phyloP scores from a whole-genome alignment of 306 rosid genomes.

The Mucuna pruriens region DNA sequence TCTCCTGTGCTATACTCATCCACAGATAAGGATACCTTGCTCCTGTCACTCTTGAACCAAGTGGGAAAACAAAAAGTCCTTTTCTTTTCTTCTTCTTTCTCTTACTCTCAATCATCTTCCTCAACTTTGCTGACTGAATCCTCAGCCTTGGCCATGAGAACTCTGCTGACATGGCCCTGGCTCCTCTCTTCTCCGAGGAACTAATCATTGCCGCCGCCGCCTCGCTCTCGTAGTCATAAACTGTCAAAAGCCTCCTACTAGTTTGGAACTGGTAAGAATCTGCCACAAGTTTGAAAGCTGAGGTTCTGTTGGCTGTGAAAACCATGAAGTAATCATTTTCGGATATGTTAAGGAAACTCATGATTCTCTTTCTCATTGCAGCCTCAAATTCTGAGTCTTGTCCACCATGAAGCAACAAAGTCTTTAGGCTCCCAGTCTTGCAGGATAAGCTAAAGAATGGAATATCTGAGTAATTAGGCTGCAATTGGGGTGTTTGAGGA shows the following conservation, averaged over 20 bases:
- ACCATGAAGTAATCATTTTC: slow-evolving; percentile 83
- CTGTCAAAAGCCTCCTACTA: slow-evolving; percentile 71
- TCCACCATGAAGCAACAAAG: slow-evolving; percentile 71
- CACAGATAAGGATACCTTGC: slow-evolving; percentile 86
- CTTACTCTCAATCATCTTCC: slow-evolving; percentile 68
- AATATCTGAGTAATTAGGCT: slow-evolving; percentile 41
- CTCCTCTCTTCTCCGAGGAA: slow-evolving; percentile 78
- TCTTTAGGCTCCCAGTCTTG: slow-evolving; percentile 73
- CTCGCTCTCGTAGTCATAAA: slow-evolving; percentile 88
- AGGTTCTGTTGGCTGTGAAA: slow-evolving; percentile 90
- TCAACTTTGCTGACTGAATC: slow-evolving; percentile 66
- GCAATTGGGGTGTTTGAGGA: slow-evolving; percentile 28
- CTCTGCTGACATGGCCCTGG: slow-evolving; percentile 67
- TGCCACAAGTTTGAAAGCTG: slow-evolving; percentile 86
- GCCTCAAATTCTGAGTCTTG: slow-evolving; percentile 73
- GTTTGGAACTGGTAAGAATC: slow-evolving; percentile 75
- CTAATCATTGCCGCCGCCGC: slow-evolving; percentile 74
- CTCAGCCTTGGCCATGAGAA: slow-evolving; percentile 96
- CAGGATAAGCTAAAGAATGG: slow-evolving; percentile 78
- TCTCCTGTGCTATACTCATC: slow-evolving; percentile 89
- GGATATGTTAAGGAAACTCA: slow-evolving; percentile 68
- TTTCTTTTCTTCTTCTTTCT: slow-evolving; percentile 61
- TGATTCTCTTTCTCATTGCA: slow-evolving; percentile 69
- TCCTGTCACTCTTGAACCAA: slow-evolving; percentile 89
- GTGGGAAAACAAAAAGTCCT: slow-evolving; percentile 87